These are phyloP conservation scores for Colletotrichum sp. DNA, from an alignment of 2,329 filamentous ascomycete genomes.

Conservation along the genomic window DNA sequence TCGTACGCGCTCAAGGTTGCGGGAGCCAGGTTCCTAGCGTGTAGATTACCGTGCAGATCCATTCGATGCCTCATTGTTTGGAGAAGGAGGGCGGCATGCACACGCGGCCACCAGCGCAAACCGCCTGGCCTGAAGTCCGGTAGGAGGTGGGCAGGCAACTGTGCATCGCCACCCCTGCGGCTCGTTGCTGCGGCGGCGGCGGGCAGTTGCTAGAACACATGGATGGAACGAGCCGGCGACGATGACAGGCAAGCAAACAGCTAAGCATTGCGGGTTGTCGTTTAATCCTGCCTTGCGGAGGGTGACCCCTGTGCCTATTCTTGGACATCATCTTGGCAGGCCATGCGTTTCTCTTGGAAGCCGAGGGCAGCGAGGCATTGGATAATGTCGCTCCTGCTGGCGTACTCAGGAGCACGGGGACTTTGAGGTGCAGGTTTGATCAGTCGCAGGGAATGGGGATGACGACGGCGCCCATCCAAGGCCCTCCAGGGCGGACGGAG, in stretches of 20 bases:
- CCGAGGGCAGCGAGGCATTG: neutral
- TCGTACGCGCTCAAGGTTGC: neutral
- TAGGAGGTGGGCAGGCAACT: neutral
- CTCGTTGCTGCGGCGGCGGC: neutral
- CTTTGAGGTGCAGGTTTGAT: neutral
- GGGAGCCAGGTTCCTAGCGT: neutral
- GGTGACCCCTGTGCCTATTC: conserved; percentile 9
- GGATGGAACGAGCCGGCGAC: neutral
- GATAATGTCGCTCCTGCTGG: neutral
- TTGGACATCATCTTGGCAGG: conserved; percentile 14
- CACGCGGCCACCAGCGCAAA: neutral
- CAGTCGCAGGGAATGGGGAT: neutral
- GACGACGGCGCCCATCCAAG: neutral
- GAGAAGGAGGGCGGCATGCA: neutral
- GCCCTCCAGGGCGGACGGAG: neutral
- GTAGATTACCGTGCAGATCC: conserved; percentile 1
- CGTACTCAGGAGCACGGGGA: neutral
- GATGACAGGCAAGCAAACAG: conserved; percentile 3
- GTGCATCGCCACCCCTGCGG: neutral
- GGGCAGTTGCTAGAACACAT: neutral
- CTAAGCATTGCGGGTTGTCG: conserved; percentile 14
- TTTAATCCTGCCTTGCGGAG: conserved; percentile 7
- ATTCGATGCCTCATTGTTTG: neutral
- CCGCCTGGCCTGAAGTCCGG: neutral
- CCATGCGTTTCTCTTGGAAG: neutral